Conservation (phyloP, 169 alveolate species). For the Plasmodium vinckei region DNA sequence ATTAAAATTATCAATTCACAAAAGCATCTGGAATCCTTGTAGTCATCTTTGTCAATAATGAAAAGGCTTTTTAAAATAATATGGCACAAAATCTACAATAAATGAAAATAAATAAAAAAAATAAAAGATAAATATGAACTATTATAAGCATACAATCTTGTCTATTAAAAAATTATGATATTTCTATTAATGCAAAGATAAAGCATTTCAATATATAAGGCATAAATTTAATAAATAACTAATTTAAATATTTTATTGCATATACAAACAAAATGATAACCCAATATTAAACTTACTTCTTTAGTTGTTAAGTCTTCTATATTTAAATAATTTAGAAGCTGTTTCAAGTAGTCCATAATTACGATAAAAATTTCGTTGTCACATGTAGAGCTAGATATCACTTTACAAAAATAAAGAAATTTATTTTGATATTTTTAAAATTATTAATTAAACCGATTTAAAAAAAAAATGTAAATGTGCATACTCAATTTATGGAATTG, state of each 20-base stretch:
- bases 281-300: slow-evolving; percentile 24
- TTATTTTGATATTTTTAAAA: background rate
- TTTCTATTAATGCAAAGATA: no score
- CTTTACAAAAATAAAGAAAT: slow-evolving; percentile 21
- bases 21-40: slow-evolving; percentile 41
- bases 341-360: slow-evolving; percentile 53
- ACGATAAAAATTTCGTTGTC: slow-evolving; percentile 21
- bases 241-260: background rate
- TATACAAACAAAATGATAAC: no score
- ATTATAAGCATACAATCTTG: background rate
- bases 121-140: background rate
- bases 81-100: slow-evolving; percentile 54
- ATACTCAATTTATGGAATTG: background rate
- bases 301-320: slow-evolving; percentile 44
- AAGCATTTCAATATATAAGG: no score
- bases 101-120: background rate
- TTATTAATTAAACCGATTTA: no score
- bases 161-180: background rate
- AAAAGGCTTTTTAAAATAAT: slow-evolving; percentile 49
- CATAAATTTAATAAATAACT: background rate
- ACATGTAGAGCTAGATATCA: slow-evolving; percentile 25
- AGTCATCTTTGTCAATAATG: slow-evolving; percentile 14
- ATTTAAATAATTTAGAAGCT: slow-evolving; percentile 41
- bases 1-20: slow-evolving; percentile 64
- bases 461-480: background rate